These are phyloP conservation scores for Dillenia suffruticosa DNA, from an alignment of 164 flowering plant species.

Conservation along the genomic window DNA sequence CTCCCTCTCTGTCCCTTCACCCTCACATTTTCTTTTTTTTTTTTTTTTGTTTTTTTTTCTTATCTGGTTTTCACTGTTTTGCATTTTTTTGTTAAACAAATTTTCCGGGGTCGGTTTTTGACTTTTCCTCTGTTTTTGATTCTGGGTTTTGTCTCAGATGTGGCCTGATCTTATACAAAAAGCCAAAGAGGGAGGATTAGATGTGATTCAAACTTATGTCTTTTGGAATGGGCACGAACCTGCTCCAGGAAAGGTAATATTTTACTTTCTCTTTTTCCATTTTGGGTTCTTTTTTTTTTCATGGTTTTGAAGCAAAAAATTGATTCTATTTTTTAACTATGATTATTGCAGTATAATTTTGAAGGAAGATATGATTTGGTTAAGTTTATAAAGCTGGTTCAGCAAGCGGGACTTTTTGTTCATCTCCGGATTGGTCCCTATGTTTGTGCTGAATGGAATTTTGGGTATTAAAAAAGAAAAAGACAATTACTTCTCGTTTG, in stretches of 20 bases:
- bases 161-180: constrained; percentile 81
- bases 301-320: not conserved
- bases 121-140: not conserved
- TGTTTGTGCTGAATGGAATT: constrained; percentile 87
- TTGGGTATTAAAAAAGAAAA: constrained; percentile 41
- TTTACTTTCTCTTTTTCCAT: not conserved
- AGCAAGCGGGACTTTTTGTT: constrained; percentile 77
- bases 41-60: not conserved
- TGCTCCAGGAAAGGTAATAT: constrained; percentile 58
- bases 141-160: constrained; percentile 46
- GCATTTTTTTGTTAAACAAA: not conserved
- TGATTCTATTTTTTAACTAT: not conserved
- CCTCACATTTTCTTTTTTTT: not conserved
- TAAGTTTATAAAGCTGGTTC: constrained; percentile 60
- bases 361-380: constrained; percentile 76
- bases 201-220: constrained; percentile 77
- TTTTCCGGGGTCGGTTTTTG: constrained; percentile 2
- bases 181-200: constrained; percentile 85
- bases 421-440: constrained; percentile 86
- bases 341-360: constrained; percentile 57
- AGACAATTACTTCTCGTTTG: not conserved
- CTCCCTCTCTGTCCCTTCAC: not conserved
- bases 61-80: constrained; percentile 9
- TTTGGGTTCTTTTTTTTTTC: not conserved
- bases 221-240: constrained; percentile 93